Conservation (phyloP, 768 basidiomycete species). For the Mycena rebaudengoi region DNA sequence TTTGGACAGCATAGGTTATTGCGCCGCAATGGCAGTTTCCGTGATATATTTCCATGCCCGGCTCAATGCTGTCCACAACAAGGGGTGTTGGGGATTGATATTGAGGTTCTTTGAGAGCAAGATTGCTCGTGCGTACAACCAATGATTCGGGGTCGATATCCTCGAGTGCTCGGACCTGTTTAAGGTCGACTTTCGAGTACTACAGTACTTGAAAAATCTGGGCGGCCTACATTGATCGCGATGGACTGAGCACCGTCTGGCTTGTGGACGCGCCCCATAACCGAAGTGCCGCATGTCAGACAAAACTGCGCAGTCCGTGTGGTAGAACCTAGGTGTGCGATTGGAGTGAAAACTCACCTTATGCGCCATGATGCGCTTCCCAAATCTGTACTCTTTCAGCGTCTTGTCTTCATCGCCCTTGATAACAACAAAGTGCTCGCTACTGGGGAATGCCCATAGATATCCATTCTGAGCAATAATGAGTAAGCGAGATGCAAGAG, state of each 20-base stretch:
- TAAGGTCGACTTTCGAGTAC: not conserved
- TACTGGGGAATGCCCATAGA: conserved; percentile 12
- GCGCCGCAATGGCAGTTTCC: conserved; percentile 25
- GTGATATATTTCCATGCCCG: not conserved
- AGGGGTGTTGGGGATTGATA: conserved; percentile 8
- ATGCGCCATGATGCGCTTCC: conserved; percentile 7
- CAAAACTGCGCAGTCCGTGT: no score
- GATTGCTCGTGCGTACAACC: not conserved
- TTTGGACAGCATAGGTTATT: not conserved
- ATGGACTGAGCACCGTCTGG: not conserved
- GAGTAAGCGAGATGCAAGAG: not conserved
- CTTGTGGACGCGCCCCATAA: not conserved
- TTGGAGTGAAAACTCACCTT: no score
- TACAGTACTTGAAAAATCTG: not conserved
- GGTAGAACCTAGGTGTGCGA: no score
- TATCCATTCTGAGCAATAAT: conserved; percentile 11
- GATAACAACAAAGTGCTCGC: conserved; percentile 6
- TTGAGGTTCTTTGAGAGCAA: not conserved
- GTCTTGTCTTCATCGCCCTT: conserved; percentile 20
- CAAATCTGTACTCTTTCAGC: conserved; percentile 21
- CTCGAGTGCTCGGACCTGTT: conserved; percentile 8
- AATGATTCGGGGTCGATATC: conserved; percentile 4
- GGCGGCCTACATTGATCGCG: conserved; percentile 1
- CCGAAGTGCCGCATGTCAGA: conserved; percentile 13
- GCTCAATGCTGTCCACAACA: not conserved